Evolutionary conservation across 345 rosid species (phyloP), one percentile per base, ranked within the genome.

Genomic region (Hibiscus mutabilis): DNA sequence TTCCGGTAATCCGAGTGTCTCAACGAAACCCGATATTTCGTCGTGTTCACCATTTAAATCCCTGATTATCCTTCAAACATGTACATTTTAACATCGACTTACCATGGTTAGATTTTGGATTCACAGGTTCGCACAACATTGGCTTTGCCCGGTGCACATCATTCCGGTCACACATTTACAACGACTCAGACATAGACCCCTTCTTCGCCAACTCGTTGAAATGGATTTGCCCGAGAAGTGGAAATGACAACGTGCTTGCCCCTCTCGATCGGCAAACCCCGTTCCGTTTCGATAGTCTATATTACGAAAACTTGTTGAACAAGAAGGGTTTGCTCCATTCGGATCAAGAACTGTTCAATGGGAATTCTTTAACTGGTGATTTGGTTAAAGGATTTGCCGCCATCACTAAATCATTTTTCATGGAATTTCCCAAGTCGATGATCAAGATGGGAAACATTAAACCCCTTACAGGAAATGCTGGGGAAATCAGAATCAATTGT

Each of bases 401-500:
- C 1, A 59, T 56, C 69, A 25, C 18, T n/a, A 4, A 71, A 14
- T 19, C 21, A 10, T 86, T 86, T 63, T 78, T 80, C n/a, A 18
- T 66, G 12, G 79, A 77, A 66, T 83, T 84, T 68, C 37, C 73
- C 15, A 35, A 61, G 56, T 78, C 82, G 19, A 81, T 75, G 77
- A 18, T 82, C 64, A 83, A 75, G 60, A 78, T 84, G 86, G 84
- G 86, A 19, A 84, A 84, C 71, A 72, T 81, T 71, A 68, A 60
- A 19, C 70, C 76, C 18, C 81, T 84, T 49, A 81, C 84, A 0
- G 84, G 86, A 66, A 71, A 37, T 15, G 66, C 76, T 25, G 84
- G 86, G 6, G 67, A 82, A 55, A 71, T 86, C 64, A 77, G 87
- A 55, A 71, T 61, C 64, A 78, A 77, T 5, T 82, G 87, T 60